Conservation (phyloP, 768 basidiomycete species). For the Calvatia gigantea region DNA sequence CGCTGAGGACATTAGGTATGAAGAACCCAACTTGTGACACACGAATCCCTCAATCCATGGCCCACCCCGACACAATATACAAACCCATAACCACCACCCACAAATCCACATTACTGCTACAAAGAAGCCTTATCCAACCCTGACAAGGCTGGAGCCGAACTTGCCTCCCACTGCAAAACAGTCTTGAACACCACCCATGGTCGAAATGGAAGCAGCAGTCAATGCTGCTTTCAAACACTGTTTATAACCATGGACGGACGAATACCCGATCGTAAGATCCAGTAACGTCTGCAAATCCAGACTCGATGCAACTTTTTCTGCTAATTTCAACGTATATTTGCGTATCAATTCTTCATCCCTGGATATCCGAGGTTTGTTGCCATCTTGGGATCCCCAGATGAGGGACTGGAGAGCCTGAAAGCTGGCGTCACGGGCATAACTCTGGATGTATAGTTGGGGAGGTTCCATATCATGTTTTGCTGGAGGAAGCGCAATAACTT, state of each 20-base stretch:
- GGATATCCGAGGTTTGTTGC: constrained; percentile 21
- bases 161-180: constrained; percentile 78
- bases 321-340: constrained; percentile 48
- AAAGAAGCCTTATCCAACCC: constrained; percentile 40
- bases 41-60: constrained; percentile 70
- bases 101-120: constrained; percentile 62
- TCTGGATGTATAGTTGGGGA: constrained; percentile 46
- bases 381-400: constrained; percentile 44
- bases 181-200: constrained; percentile 86
- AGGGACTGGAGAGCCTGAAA: constrained; percentile 48
- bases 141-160: constrained; percentile 48
- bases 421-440: constrained; percentile 57
- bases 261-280: constrained; percentile 60
- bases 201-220: constrained; percentile 90
- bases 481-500: constrained; percentile 45
- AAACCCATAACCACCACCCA: constrained; percentile 81
- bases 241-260: constrained; percentile 37
- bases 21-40: constrained; percentile 68
- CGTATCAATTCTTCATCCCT: constrained; percentile 43
- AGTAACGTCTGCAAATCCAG: constrained; percentile 55
- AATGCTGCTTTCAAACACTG: constrained; percentile 30
- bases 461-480: constrained; percentile 43
- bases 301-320: constrained; percentile 49
- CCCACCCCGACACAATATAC: constrained; percentile 72
- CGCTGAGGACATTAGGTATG: constrained; percentile 53